phyloP scores from a whole-genome alignment of 148 eudicot species.

The Rhododendron williamsianum region DNA sequence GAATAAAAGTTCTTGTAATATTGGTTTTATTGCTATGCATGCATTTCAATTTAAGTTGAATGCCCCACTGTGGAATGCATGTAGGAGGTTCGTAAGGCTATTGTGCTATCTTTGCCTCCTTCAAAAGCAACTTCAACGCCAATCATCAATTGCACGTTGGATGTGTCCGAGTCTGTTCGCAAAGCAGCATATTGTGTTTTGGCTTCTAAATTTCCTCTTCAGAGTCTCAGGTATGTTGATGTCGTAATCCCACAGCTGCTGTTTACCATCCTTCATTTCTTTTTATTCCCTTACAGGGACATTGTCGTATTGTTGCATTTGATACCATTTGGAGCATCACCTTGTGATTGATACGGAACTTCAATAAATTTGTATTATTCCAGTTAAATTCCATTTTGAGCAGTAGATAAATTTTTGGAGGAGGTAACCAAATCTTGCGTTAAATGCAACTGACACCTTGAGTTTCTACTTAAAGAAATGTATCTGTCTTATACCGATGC shows the following conservation, averaged over 20 bases:
- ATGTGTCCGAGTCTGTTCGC: constrained; percentile 86
- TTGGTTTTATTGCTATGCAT: background rate
- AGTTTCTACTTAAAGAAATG: background rate
- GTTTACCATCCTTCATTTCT: background rate
- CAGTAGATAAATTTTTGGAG: background rate
- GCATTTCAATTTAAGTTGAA: background rate
- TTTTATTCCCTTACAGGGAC: background rate
- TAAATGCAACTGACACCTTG: background rate
- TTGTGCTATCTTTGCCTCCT: constrained; percentile 77
- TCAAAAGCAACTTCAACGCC: constrained; percentile 61
- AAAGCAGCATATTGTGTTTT: constrained; percentile 84
- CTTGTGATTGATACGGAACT: background rate
- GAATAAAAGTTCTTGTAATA: background rate
- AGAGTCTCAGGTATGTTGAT: constrained; percentile 71
- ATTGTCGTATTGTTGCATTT: background rate
- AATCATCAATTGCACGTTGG: constrained; percentile 76
- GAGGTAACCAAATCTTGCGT: background rate
- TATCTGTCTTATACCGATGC: background rate
- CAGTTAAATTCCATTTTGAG: background rate
- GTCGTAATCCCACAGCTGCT: background rate
- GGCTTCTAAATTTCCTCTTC: constrained; percentile 90
- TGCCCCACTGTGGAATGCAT: constrained; percentile 17
- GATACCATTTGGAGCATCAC: background rate
- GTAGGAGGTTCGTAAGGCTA: constrained; percentile 90
- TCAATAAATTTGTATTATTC: background rate